A percentile compares a stretch with the other conserved stretches of the same genome.
Conservation (phyloP, 2,329 filamentous ascomycete species). For the Pseudofabraea citricarpa region DNA sequence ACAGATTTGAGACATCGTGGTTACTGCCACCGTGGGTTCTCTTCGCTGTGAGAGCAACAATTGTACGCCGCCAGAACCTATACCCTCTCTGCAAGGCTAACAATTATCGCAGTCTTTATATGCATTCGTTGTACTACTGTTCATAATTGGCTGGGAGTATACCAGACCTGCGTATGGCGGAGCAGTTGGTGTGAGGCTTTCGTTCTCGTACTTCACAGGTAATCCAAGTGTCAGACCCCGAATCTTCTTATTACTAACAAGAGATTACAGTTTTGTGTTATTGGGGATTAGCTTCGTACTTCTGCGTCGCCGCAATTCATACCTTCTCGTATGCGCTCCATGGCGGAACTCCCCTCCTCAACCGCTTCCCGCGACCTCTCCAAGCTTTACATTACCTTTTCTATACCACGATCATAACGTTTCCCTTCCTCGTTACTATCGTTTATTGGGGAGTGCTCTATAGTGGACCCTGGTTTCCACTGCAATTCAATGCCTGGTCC, state of each 20-base stretch:
- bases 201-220: slow-evolving; percentile 80
- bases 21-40: slow-evolving; percentile 62
- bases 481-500: slow-evolving; percentile 51
- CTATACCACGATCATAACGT: slow-evolving; percentile 59
- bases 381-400: slow-evolving; percentile 61
- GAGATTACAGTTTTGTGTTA: slow-evolving; percentile 47
- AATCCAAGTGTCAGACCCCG: too few species aligned
- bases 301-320: slow-evolving; percentile 61
- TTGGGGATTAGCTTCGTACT: slow-evolving; percentile 81
- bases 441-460: slow-evolving; percentile 67
- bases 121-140: slow-evolving; percentile 63
- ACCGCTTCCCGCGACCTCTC: slow-evolving; percentile 53
- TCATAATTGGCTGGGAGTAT: slow-evolving; percentile 63
- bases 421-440: slow-evolving; percentile 64
- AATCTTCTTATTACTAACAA: too few species aligned
- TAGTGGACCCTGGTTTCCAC: slow-evolving; percentile 43
- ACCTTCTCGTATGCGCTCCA: slow-evolving; percentile 60
- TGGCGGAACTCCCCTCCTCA: slow-evolving; percentile 51
- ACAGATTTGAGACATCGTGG: slow-evolving; percentile 79
- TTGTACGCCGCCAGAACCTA: slow-evolving; percentile 37
- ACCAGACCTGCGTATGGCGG: slow-evolving; percentile 32
- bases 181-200: slow-evolving; percentile 36
- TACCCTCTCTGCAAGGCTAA: not conserved
- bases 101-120: slow-evolving; percentile 49
- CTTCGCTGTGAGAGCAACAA: slow-evolving; percentile 49